Percentiles rank a stretch among this genome's conserved stretches.
Evolutionary conservation across 148 eudicot genomes (phyloP).

Genomic region (Amaranthus hypochondriacus): DNA sequence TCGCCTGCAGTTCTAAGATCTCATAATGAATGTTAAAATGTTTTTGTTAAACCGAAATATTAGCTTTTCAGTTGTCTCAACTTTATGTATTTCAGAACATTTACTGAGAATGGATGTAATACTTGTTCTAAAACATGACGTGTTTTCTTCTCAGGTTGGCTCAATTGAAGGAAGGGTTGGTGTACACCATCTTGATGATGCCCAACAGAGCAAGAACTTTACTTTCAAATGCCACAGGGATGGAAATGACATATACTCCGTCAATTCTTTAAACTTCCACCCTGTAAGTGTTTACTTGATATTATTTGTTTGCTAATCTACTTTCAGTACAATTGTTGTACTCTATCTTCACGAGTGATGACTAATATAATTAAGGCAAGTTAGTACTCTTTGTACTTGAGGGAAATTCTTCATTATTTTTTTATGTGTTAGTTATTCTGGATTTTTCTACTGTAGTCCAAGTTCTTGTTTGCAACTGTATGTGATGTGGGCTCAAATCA

Average conservation of each 20-base stretch:
- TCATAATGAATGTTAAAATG: not conserved
- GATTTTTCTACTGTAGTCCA: not conserved
- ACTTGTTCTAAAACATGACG: not conserved
- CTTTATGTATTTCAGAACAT: conserved; percentile 7
- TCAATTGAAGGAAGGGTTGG: conserved; percentile 99
- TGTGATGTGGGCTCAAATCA: not conserved
- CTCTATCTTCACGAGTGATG: not conserved
- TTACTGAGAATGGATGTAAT: not conserved
- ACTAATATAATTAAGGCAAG: not conserved
- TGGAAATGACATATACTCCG: conserved; percentile 77
- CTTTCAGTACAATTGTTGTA: not conserved
- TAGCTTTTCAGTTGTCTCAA: not conserved
- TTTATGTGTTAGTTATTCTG: not conserved
- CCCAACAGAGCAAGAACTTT: conserved; percentile 78
- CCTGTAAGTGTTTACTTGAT: conserved; percentile 52
- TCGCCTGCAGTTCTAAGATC: not conserved
- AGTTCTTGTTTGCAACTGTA: not conserved
- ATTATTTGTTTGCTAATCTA: not conserved
- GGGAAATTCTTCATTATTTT: not conserved
- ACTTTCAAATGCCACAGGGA: conserved; percentile 99
- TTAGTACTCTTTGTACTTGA: not conserved
- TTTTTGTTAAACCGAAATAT: not conserved
- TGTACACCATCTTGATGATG: conserved; percentile 96
- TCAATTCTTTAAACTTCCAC: conserved; percentile 85
- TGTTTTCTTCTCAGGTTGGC: conserved; percentile 56